A percentile compares a stretch with the other conserved stretches of the same genome.
Conservation (phyloP, 2,329 filamentous ascomycete genomes). For the Diaporthe capsici region DNA sequence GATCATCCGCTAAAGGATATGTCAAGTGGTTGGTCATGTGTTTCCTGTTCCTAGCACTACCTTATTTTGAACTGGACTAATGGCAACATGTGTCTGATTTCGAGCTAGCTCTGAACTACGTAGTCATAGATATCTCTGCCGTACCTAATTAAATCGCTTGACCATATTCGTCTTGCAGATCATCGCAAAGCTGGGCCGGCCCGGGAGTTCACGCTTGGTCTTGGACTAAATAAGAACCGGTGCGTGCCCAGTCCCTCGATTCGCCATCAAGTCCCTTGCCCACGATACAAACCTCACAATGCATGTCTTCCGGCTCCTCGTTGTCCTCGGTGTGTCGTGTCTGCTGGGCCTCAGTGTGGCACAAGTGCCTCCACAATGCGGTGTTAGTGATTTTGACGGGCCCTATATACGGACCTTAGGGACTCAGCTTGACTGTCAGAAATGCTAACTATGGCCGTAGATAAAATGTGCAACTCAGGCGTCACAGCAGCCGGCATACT, state of each 20-base stretch:
- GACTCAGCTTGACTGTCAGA: too few species aligned
- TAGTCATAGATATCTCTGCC: not conserved
- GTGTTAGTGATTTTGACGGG: not conserved
- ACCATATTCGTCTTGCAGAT: conserved; percentile 7
- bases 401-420: not conserved
- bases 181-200: not conserved
- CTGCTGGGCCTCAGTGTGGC: conserved; percentile 3
- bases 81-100: not conserved
- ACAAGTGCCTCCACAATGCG: conserved; percentile 16
- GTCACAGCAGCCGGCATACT: not conserved
- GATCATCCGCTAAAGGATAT: not conserved
- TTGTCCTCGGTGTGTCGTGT: not conserved
- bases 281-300: not conserved
- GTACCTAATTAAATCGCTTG: not conserved
- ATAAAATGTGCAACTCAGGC: not conserved
- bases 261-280: not conserved
- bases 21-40: not conserved
- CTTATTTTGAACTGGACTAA: not conserved
- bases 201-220: not conserved
- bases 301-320: not conserved
- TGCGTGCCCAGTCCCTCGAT: not conserved
- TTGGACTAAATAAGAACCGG: not conserved
- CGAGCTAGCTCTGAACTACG: not conserved
- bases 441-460: not conserved
- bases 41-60: not conserved